Conservation (phyloP, 169 alveolate species). For the Plasmodium berghei region DNA sequence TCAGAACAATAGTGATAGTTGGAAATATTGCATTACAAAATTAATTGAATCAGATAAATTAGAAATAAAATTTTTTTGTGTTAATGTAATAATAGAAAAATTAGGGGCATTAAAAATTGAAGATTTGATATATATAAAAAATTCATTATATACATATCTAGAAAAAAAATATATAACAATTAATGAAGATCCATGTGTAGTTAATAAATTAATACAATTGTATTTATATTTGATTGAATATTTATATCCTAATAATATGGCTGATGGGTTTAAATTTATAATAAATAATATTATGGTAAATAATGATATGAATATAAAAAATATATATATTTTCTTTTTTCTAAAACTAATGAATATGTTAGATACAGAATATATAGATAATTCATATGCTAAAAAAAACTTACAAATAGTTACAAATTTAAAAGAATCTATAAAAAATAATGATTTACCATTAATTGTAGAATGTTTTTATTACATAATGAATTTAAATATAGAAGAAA, state of each 20-base stretch:
- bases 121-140: conserved; percentile 39
- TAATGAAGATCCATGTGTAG: conserved; percentile 73
- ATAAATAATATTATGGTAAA: conserved; percentile 40
- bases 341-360: conserved; percentile 62
- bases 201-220: conserved; percentile 50
- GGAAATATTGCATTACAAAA: conserved; percentile 64
- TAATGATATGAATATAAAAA: conserved; percentile 46
- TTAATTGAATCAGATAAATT: conserved; percentile 28
- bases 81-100: conserved; percentile 59
- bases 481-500: conserved; percentile 36
- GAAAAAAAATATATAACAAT: conserved; percentile 47
- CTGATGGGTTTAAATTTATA: conserved; percentile 53
- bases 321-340: conserved; percentile 34
- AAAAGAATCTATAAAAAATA: conserved; percentile 64
- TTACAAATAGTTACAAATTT: conserved; percentile 39
- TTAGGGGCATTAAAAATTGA: conserved; percentile 21
- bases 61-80: conserved; percentile 62
- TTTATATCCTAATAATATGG: conserved; percentile 56
- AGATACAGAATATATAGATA: conserved; percentile 68
- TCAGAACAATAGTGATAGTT: conserved; percentile 51
- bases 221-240: conserved; percentile 35
- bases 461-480: conserved; percentile 71
- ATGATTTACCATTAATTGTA: conserved; percentile 50
- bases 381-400: conserved; percentile 36
- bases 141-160: conserved; percentile 35